Base-by-base conservation (phyloP, 23 red algal genomes). In the Gracilaria caudata region DNA sequence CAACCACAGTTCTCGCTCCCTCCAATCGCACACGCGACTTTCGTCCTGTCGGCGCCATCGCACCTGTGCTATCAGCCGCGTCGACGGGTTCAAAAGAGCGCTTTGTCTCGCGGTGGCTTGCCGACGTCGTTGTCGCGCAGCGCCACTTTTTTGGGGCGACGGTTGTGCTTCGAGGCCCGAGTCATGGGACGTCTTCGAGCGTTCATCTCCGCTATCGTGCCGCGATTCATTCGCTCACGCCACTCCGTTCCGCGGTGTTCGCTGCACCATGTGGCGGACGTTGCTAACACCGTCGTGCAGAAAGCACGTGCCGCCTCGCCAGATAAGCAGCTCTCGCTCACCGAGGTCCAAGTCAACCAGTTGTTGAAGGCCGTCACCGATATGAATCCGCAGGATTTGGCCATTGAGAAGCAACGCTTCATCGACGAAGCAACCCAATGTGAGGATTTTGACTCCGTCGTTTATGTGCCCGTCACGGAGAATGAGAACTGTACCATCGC, bases 401-500 rank as follows among this genome's bases (percentile, higher is more conserved):
- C 21, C 33, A 66, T 83, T 47, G 57, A 83, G 2, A 47, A 37
- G 58, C 35, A 83, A n/a, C 57, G 63, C 26, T 83, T 83, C 58
- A 64, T 83, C 58, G 71, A 88, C 25, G 65, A 60, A 36, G 44
- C 84, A 14, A 13, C 63, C n/a, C n/a, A 36, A 2, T 75, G 43
- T 40, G 43, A 75, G 0, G 70, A 75, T 20, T 33, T 39, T 16
- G n/a, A 75, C 0, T 75, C 70, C 37, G 79, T 91, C 37, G 64
- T 73, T 14, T 74, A 73, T 34, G 79, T 91, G 12, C 76, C 75
- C 25, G 59, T 91, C 34, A 24, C 76, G n/a, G 59, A 74, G 45
- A 73, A 60, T 49, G 46, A 56, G 9, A 46, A 68, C 57, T 80
- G 33, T 59, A 73, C 79, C 44, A 81, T 94, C 30, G 47, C 83